Conservation (phyloP, 2,329 filamentous ascomycete species). For the Keithomyces neogunnii region DNA sequence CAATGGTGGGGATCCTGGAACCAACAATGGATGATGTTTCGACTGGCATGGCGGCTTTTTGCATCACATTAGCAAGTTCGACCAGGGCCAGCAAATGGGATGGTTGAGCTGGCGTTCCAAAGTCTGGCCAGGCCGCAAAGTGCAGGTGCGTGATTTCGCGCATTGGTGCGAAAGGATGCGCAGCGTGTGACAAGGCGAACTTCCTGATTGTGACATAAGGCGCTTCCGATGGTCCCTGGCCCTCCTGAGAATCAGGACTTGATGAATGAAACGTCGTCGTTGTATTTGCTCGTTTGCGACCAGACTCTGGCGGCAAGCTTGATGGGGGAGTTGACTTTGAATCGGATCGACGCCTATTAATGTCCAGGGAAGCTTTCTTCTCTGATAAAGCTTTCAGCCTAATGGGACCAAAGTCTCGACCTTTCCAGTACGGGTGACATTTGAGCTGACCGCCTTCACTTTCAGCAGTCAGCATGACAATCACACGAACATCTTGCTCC, state of each 20-base stretch:
- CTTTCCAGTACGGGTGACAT: conserved; percentile 89
- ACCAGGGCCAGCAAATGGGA: conserved; percentile 79
- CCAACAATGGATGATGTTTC: conserved; percentile 31
- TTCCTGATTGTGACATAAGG: conserved; percentile 79
- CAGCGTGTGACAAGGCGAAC: conserved; percentile 70
- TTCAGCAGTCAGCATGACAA: conserved; percentile 95
- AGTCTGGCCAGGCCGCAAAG: conserved; percentile 95
- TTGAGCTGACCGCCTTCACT: conserved; percentile 89
- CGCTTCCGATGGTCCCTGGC: conserved; percentile 37
- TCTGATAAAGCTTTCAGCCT: conserved; percentile 72
- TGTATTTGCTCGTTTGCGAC: conserved; percentile 46
- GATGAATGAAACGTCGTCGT: conserved; percentile 34
- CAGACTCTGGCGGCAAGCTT: conserved; percentile 25
- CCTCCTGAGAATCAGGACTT: conserved; percentile 20
- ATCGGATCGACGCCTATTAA: conserved; percentile 41
- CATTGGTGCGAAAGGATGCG: conserved; percentile 73
- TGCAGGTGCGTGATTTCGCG: conserved; percentile 92
- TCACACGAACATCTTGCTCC: conserved; percentile 91
- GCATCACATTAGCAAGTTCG: conserved; percentile 76
- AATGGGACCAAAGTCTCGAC: conserved; percentile 68
- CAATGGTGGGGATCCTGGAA: conserved; percentile 18
- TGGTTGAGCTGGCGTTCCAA: conserved; percentile 84
- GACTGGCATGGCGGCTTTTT: conserved; percentile 43
- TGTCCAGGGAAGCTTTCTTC: conserved; percentile 71
- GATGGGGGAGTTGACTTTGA: conserved; percentile 19